These are phyloP conservation scores for Geotrichum siamense DNA, from an alignment of 1,139 yeast genomes.

Conservation along the genomic window DNA sequence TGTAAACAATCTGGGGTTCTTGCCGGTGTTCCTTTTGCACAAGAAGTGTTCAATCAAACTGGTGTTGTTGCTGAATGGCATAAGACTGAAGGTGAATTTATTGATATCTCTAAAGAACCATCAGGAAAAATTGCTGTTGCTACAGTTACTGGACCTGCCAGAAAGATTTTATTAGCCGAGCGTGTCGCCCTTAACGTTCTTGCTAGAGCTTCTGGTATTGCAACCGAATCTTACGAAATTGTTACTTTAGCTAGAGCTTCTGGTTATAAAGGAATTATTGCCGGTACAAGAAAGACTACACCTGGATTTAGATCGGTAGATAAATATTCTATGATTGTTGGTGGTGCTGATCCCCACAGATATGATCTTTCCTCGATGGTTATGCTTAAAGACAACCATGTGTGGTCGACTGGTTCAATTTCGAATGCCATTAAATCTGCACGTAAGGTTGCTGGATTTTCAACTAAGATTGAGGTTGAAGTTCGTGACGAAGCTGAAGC, in stretches of 20 bases:
- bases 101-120: conserved; percentile 42
- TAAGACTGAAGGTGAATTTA: conserved; percentile 55
- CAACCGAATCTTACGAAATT: conserved; percentile 60
- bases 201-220: conserved; percentile 82
- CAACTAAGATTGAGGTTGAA: conserved; percentile 88
- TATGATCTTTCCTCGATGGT: conserved; percentile 91
- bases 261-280: conserved; percentile 80
- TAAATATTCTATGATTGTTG: conserved; percentile 90
- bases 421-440: conserved; percentile 76
- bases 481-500: conserved; percentile 81
- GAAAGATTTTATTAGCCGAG: conserved; percentile 72
- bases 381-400: conserved; percentile 91
- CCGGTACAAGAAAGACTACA: conserved; percentile 98
- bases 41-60: conserved; percentile 77
- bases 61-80: conserved; percentile 66
- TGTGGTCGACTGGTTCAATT: conserved; percentile 88
- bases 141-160: conserved; percentile 68
- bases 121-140: conserved; percentile 68
- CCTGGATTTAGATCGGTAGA: conserved; percentile 87
- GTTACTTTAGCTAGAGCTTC: conserved; percentile 54
- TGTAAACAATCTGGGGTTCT: conserved; percentile 77
- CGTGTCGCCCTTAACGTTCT: conserved; percentile 77
- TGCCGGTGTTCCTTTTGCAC: conserved; percentile 87
- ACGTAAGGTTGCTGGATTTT: conserved; percentile 75
- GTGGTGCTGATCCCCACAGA: conserved; percentile 90